Percentiles rank a stretch among this genome's conserved stretches.
Evolutionary conservation across 2,329 filamentous ascomycete species (phyloP).

Genomic region (Pseudopyrenochaeta lycopersici): DNA sequence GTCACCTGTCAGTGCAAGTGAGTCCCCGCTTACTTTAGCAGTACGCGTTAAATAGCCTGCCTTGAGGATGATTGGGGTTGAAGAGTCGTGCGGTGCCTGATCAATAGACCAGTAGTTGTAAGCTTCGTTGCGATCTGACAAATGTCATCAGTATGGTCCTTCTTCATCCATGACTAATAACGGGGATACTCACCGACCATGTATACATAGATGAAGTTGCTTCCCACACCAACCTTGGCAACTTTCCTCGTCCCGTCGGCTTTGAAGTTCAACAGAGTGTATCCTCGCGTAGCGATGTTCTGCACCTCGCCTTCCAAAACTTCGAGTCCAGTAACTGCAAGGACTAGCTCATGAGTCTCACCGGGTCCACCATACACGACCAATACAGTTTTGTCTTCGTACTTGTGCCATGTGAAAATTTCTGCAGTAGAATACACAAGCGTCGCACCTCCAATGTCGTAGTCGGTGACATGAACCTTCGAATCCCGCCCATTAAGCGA

Average conservation of each 20-base stretch:
- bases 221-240: slow-evolving; percentile 54
- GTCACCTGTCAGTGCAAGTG: slow-evolving; percentile 72
- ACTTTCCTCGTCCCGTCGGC: slow-evolving; percentile 63
- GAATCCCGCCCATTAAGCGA: slow-evolving; percentile 71
- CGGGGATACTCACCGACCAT: slow-evolving; percentile 59
- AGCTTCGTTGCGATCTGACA: slow-evolving; percentile 68
- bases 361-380: slow-evolving; percentile 70
- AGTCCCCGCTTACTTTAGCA: slow-evolving; percentile 63
- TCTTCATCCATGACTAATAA: slow-evolving; percentile 3
- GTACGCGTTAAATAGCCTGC: slow-evolving; percentile 72
- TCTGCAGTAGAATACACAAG: slow-evolving; percentile 75
- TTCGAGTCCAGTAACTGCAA: slow-evolving; percentile 51
- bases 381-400: slow-evolving; percentile 66
- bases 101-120: slow-evolving; percentile 76
- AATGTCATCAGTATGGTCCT: slow-evolving; percentile 13
- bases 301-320: slow-evolving; percentile 54
- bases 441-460: slow-evolving; percentile 66
- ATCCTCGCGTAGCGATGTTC: slow-evolving; percentile 52
- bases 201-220: slow-evolving; percentile 62
- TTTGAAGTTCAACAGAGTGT: slow-evolving; percentile 63
- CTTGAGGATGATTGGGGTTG: slow-evolving; percentile 64
- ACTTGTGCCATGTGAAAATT: slow-evolving; percentile 73
- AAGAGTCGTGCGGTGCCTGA: slow-evolving; percentile 39
- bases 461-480: slow-evolving; percentile 73
- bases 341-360: slow-evolving; percentile 70